Percentiles rank a stretch among this genome's conserved stretches.
These are phyloP conservation scores for Cerrena zonata DNA, from an alignment of 1,284 basidiomycete genomes.

Conservation along the genomic window DNA sequence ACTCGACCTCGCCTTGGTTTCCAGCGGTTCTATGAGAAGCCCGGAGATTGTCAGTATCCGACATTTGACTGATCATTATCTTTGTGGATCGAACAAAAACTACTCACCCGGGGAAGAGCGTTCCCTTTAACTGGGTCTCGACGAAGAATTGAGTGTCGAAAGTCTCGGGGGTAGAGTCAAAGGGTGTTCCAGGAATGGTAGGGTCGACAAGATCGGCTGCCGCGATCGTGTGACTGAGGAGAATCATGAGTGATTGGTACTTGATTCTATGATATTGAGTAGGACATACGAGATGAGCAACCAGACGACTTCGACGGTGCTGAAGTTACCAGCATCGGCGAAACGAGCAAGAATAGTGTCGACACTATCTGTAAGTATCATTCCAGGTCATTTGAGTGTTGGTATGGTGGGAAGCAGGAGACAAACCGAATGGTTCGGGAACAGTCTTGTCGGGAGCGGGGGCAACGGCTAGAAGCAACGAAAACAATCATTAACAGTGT, in stretches of 20 bases:
- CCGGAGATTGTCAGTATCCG: background rate
- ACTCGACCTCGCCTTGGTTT: conserved; percentile 32
- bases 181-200: conserved; percentile 29
- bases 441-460: conserved; percentile 34
- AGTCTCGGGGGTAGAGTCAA: conserved; percentile 34
- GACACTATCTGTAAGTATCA: conserved; percentile 26
- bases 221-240: conserved; percentile 32
- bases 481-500: background rate
- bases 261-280: background rate
- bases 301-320: conserved; percentile 35
- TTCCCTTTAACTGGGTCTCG: conserved; percentile 32
- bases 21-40: conserved; percentile 23
- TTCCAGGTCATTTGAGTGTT: background rate
- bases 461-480: background rate
- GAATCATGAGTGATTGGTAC: background rate
- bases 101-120: conserved; percentile 24
- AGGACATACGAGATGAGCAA: conserved; percentile 24
- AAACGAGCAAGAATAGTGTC: conserved; percentile 35
- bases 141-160: conserved; percentile 39
- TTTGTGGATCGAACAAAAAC: background rate
- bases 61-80: background rate
- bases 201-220: conserved; percentile 25
- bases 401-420: background rate
- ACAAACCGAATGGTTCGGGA: conserved; percentile 32
- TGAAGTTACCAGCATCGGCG: conserved; percentile 31